phyloP scores from a whole-genome alignment of 1,284 basidiomycete species.

The Athelia sp. region DNA sequence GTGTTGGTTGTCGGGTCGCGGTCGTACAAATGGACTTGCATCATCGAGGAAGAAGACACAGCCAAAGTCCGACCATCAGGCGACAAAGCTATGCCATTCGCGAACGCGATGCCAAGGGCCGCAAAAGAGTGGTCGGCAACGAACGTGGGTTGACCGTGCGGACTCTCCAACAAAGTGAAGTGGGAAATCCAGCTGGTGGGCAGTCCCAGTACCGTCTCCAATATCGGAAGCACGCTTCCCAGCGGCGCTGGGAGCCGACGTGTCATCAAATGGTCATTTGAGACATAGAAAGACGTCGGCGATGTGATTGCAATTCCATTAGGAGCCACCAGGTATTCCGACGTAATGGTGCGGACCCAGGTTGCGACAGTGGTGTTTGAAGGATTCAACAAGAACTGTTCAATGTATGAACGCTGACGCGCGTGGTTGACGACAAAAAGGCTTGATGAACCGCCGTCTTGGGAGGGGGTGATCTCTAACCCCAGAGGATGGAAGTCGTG shows the following conservation, averaged over 20 bases:
- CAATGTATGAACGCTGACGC: constrained; percentile 49
- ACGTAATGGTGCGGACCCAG: constrained; percentile 53
- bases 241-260: constrained; percentile 47
- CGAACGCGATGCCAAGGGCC: constrained; percentile 49
- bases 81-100: constrained; percentile 63
- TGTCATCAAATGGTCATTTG: constrained; percentile 67
- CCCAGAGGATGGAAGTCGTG: constrained; percentile 60
- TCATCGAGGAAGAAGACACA: constrained; percentile 47
- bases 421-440: constrained; percentile 66
- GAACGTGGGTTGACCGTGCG: constrained; percentile 10
- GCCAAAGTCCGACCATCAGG: constrained; percentile 44
- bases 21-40: constrained; percentile 45
- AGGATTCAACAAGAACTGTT: constrained; percentile 56
- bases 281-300: constrained; percentile 58
- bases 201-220: constrained; percentile 52
- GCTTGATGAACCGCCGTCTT: constrained; percentile 38
- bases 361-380: constrained; percentile 33
- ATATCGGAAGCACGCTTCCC: constrained; percentile 42
- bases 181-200: constrained; percentile 58
- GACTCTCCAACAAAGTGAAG: constrained; percentile 32
- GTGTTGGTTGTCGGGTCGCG: constrained; percentile 35
- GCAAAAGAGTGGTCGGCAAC: constrained; percentile 32
- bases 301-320: constrained; percentile 62
- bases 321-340: constrained; percentile 52
- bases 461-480: constrained; percentile 44